phyloP scores from a whole-genome alignment of 352 stramenopile species.

The Phytophthora lateralis region DNA sequence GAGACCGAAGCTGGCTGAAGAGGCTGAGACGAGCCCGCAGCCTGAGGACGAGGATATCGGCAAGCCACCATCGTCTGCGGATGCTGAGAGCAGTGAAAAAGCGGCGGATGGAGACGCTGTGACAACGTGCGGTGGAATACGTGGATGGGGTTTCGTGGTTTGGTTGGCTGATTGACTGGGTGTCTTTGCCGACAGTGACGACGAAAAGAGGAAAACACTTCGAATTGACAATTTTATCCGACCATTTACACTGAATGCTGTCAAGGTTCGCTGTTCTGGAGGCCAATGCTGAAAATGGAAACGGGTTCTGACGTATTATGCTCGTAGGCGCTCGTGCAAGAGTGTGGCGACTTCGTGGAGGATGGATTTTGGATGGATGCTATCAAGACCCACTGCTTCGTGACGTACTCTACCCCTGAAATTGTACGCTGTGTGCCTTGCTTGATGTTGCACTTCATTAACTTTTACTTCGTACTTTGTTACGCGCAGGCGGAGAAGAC shows the following conservation, averaged over 20 bases:
- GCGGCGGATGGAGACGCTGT: conserved; percentile 3
- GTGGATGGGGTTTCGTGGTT: neutral
- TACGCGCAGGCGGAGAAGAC: conserved; percentile 53
- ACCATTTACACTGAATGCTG: conserved; percentile 77
- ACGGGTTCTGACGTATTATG: conserved; percentile 2
- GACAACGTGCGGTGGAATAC: conserved; percentile 12
- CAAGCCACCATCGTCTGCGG: conserved; percentile 10
- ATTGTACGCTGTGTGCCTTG: conserved; percentile 35
- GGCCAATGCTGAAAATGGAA: neutral
- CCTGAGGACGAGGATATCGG: conserved; percentile 24
- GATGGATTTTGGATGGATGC: conserved; percentile 87
- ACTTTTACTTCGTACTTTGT: neutral
- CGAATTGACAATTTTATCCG: conserved; percentile 78
- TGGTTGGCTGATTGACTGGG: neutral
- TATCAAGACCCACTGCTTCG: conserved; percentile 90
- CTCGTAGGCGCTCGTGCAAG: conserved; percentile 58
- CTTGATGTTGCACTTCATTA: neutral
- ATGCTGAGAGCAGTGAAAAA: conserved; percentile 12
- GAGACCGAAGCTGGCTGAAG: conserved; percentile 20
- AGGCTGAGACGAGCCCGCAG: conserved; percentile 10
- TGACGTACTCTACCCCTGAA: conserved; percentile 65
- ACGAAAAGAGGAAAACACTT: conserved; percentile 31
- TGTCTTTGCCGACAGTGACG: conserved; percentile 10
- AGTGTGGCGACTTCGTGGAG: conserved; percentile 60
- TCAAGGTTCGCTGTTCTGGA: conserved; percentile 47